These are phyloP conservation scores for Plasmodium knowlesi DNA, from an alignment of 169 alveolate genomes.

Conservation along the genomic window DNA sequence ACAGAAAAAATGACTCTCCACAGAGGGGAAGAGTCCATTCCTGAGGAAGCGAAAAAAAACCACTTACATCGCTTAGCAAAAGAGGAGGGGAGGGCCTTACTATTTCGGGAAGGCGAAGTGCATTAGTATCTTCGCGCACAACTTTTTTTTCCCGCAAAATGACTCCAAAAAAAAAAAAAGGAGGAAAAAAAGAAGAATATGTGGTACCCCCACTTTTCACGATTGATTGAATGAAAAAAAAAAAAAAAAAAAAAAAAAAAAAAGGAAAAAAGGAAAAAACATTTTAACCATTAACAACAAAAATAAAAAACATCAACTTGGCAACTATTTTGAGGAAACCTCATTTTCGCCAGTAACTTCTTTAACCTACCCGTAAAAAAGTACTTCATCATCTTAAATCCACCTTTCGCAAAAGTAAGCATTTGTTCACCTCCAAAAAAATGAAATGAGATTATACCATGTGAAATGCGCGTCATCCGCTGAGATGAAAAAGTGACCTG, in stretches of 20 bases:
- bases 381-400: background rate
- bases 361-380: background rate
- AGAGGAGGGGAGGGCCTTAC: background rate
- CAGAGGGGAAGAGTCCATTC: too few relatives aligned
- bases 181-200: too few relatives aligned
- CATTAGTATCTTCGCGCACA: background rate
- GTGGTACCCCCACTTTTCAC: background rate
- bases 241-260: background rate
- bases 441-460: background rate
- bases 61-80: constrained; percentile 54
- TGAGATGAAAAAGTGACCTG: background rate
- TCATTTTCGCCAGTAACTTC: background rate
- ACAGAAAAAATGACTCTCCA: background rate
- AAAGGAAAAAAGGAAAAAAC: background rate
- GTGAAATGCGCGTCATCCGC: background rate
- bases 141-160: background rate
- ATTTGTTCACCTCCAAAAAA: background rate
- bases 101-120: background rate
- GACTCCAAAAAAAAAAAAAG: background rate
- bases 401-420: background rate
- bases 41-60: constrained; percentile 10
- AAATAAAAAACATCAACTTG: background rate
- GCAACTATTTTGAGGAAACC: background rate
- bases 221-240: background rate
- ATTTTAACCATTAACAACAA: background rate